Conservation (phyloP, 352 stramenopile genomes). For the Pythium biforme region DNA sequence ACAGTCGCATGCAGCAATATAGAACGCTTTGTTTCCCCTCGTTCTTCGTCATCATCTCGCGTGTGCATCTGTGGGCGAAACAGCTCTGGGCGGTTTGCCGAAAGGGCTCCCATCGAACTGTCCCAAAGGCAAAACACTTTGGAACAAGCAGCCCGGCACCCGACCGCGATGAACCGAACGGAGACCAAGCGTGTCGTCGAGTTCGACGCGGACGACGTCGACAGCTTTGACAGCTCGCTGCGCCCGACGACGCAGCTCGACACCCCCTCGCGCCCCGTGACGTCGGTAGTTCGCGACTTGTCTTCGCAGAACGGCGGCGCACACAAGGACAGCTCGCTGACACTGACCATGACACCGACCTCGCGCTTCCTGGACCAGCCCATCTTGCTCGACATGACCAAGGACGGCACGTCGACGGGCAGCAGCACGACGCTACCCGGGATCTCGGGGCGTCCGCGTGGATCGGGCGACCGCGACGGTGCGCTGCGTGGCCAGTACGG, state of each 20-base stretch:
- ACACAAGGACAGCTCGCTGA: slow-evolving; percentile 7
- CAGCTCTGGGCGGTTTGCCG: not conserved
- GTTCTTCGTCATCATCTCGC: not conserved
- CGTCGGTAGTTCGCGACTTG: not conserved
- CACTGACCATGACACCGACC: slow-evolving; percentile 54
- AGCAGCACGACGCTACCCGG: slow-evolving; percentile 20
- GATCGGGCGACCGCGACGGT: not conserved
- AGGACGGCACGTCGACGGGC: slow-evolving; percentile 25
- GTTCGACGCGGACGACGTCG: slow-evolving; percentile 8
- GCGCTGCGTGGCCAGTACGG: slow-evolving; percentile 19
- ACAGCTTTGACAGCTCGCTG: slow-evolving; percentile 9
- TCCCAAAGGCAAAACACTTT: not conserved
- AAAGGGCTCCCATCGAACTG: too few relatives aligned
- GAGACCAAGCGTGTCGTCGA: slow-evolving; percentile 21
- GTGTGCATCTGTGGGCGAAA: not conserved
- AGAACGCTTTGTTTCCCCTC: not conserved
- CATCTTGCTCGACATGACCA: slow-evolving; percentile 41
- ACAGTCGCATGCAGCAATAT: slow-evolving; percentile 4
- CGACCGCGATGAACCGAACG: slow-evolving; percentile 18
- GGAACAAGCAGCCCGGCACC: not conserved
- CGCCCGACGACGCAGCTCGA: not conserved
- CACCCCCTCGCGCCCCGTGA: not conserved
- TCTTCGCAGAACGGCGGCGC: not conserved
- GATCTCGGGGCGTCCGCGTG: not conserved
- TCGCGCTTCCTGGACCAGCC: slow-evolving; percentile 52